Base-by-base conservation (phyloP, 2,329 filamentous ascomycete species). In the Dactylonectria estremocensis region DNA sequence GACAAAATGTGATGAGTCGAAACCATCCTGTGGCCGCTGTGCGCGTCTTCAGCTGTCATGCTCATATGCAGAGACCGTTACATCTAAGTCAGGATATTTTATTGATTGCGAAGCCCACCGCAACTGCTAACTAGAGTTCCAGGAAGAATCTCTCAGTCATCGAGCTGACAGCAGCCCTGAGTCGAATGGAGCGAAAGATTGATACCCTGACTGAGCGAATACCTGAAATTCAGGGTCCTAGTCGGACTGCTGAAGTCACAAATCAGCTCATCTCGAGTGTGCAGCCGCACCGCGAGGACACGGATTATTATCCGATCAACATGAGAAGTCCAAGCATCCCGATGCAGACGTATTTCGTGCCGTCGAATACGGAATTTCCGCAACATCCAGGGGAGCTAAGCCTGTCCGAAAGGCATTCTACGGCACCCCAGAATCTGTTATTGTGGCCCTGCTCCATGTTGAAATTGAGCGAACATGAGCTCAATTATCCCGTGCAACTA, bases 1-100 rank as follows among this genome's bases (percentile, higher is more conserved):
- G 20, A 72, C 69, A 0, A 70, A 67, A 72, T 72, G 65, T 22
- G 65, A 72, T 14, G 65, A 72, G 33, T 45, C 11, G 3, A 72
- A 69, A 37, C 69, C 69, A 2, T 16, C 53, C 5, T 72, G 71
- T 43, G 61, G 62, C 14, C 67, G 67, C 33, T 70, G 69, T 40
- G 5, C 37, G 2, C 64, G 69, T 1, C 63, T 70, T 2, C 49
- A 49, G 1, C 20, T 70, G 5, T 35, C 54, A 5, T 72, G 70
- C n/a, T 60, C 62, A 5, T 72, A 72, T 14, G 57, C 68, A 1
- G 69, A 72, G 55, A 69, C 65, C 2, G 31, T 70, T 7, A 66
- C 43, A 0, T 52, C 65, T 1, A 70, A 70, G 69, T 69, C 37
- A 13, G 45, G 2, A 18, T 5, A 28, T 1, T 3, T 9, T 13